Base-by-base conservation (phyloP, 768 basidiomycete species). In the Nidularia sp. region DNA sequence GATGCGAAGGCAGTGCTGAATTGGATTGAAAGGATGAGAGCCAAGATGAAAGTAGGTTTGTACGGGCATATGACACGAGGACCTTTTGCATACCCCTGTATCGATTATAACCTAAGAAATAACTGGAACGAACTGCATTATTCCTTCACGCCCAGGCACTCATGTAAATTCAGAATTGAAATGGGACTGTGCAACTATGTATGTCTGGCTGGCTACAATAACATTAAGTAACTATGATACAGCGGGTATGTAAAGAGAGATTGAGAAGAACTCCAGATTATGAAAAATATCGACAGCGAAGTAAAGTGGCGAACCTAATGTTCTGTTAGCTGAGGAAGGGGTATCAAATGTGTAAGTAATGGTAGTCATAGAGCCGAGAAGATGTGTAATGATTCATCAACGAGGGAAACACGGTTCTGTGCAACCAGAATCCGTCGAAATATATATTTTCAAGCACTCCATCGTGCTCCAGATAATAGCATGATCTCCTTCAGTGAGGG, bases 1-100 rank as follows among this genome's bases (percentile, higher is more conserved):
- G 83, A 78, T 12, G 83, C 88, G 47, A 80, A 67, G 62, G 88
- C 82, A 15, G 70, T 87, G 6, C 62, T 91, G 51, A 80, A 2
- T 56, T 78, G 58, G 73, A 80, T 49, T 65, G 29, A 51, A 39
- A 29, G 25, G 25, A 29, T 29, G 25, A 29, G 25, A 4, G 25
- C 25, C 3, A 29, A 29, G 25, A 29, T 29, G 25, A 29, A 29
- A 29, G 25, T 29, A 4, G 25, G 4, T 29, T 29, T 29, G 25
- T 29, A 29, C 25, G 25, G 4, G 25, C 4, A 29, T 29, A 29
- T 29, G 25, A 29, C 25, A 29, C 25, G 25, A 29, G 25, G 25
- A 4, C 25, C 25, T 29, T 29, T 29, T 29, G 25, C 25, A 29
- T 29, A 29, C 25, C 25, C 25, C 25, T 29, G 25, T 29, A 4